Evolutionary conservation across 2,329 filamentous ascomycete species (phyloP).

Genomic region (Cadophora sp.): DNA sequence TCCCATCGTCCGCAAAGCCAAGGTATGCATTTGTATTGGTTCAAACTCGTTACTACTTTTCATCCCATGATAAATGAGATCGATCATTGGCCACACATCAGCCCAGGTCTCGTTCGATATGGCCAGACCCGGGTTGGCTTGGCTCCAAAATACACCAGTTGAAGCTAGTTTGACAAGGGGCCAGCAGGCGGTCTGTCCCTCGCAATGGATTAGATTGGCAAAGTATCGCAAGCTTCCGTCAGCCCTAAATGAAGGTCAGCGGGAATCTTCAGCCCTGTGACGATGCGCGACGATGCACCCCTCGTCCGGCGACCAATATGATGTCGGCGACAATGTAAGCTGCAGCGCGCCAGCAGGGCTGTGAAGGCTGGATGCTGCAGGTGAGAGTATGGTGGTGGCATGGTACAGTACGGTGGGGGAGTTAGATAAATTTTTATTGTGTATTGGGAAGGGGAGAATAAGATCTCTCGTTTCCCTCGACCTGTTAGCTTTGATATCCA

Average conservation of each 20-base stretch:
- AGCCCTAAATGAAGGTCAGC: constrained; percentile 10
- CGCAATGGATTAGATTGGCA: background rate
- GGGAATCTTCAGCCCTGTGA: constrained; percentile 11
- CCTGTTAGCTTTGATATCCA: too few species aligned
- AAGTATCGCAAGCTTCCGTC: background rate
- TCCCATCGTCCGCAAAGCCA: too few species aligned
- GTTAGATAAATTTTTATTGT: background rate
- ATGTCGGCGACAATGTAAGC: background rate
- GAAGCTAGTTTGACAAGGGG: background rate
- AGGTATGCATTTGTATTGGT: background rate
- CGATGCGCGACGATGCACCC: constrained; percentile 1
- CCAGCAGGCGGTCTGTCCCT: background rate
- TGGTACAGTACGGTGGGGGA: background rate
- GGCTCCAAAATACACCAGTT: background rate
- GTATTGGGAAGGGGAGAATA: background rate
- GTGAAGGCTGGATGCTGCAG: background rate
- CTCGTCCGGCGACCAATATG: background rate
- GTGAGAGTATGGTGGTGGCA: constrained; percentile 7
- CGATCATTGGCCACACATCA: background rate
- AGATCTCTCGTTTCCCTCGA: background rate
- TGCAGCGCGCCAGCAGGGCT: constrained; percentile 6
- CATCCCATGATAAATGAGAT: too few species aligned
- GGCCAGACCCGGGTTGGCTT: background rate
- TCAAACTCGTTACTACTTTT: background rate
- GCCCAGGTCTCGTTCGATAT: background rate